Evolutionary conservation across 2,329 filamentous ascomycete genomes (phyloP), one percentile per base, ranked within the genome.

Genomic region (Arthrinium phaeospermum): DNA sequence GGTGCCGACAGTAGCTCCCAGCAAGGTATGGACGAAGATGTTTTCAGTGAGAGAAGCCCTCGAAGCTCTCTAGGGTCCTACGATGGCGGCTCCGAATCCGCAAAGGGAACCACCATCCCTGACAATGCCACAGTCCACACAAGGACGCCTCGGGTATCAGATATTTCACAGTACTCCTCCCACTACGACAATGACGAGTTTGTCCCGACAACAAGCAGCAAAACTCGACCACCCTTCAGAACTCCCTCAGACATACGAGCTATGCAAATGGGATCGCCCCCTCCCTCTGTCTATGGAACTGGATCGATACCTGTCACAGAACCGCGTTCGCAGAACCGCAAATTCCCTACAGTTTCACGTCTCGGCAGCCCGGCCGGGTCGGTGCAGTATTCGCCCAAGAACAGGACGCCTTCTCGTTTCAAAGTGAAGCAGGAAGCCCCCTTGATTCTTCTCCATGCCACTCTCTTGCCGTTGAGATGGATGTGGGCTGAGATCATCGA

Each of bases 391-490:
- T 88, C 88, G 4, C 86, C 87, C 34, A 90, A 88, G 78, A 86
- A 73, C 24, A 51, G 85, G 75, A 82, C 90, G 6, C 87, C 90
- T 1, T 85, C 88, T 27, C 84, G 91, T 8, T 89, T 92, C 79
- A 89, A 87, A 81, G 79, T 82, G 44, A 85, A 85, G 75, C 87
- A 87, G 71, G 89, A 89, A 68, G 80, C 85, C n/a, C 94, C 94
- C 3, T 86, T 96, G 2, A 92, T 96, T 1, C 85, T 96, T 67
- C 85, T 96, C 4, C 94, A 96, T 76, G 91, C 94, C 47, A 95
- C 93, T 0, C 85, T 96, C 0, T 84, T 96, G 6, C 93, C 94
- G 0, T 85, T 94, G 13, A 86, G 90, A 53, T 90, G 92, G 85
- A 85, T 86, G 0, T 95, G 92, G 86, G 88, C 85, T 1, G 85